Evolutionary conservation across 441 rosid species (phyloP), one percentile per base, ranked within the genome.

Genomic region (Erysimum pusillum): DNA sequence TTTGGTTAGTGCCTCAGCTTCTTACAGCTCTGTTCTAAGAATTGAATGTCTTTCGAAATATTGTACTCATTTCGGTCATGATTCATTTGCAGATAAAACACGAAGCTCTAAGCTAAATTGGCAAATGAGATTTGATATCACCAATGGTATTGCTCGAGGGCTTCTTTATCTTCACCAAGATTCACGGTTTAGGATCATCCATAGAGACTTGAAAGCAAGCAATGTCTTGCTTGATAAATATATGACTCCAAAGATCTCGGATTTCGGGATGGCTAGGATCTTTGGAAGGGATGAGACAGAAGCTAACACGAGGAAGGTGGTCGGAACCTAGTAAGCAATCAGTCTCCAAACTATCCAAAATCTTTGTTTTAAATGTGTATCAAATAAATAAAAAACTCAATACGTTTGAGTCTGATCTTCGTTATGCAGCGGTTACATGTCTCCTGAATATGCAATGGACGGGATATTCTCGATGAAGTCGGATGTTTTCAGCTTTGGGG

Each of bases 391-490:
- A 3, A 49, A 8, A 28, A n/a, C 1, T 5, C 25, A 15, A 8
- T 34, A 28, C 34, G 3, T 4, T 7, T 25, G 59, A 69, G 8
- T 39, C 1, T 20, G 14, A 6, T 35, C 18, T 12, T 17, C 0
- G 20, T 67, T 15, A 6, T 60, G 71, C 79, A 93, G 94, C 18
- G 97, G 92, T 4, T 93, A 93, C 60, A 93, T 93, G 92, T 85
- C 94, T 12, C 98, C 93, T 0, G 97, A 93, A 54, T 93, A 93
- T 56, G 94, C 93, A 22, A 86, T 88, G 83, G 90, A 90, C 4
- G 97, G 98, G 1, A 76, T 74, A 5, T 94, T 87, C 79, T 94
- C 97, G 0, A 62, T 63, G 8, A 92, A 94, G 63, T 94, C 95
- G 0, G 97, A 91, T 57, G 92, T 88, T 42, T 94, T 89, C 69